Evolutionary conservation across 148 eudicot species (phyloP).

Genomic region (Persicaria tinctoria): DNA sequence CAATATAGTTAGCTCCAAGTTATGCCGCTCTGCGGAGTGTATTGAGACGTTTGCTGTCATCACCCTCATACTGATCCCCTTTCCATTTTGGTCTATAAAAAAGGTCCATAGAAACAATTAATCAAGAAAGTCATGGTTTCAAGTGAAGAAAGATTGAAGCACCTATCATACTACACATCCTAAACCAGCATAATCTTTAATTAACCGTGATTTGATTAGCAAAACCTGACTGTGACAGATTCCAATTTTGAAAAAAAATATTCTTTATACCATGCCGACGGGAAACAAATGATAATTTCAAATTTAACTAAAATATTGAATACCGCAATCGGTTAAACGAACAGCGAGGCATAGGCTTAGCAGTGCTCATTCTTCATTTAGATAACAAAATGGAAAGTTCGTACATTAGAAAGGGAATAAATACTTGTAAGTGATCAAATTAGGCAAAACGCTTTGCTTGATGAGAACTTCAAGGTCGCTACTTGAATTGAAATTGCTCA

Average conservation of each 20-base stretch:
- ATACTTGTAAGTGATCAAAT: constrained; percentile 76
- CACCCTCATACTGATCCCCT: constrained; percentile 51
- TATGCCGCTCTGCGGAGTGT: constrained; percentile 45
- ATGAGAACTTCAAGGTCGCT: constrained; percentile 38
- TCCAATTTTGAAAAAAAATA: too few species aligned
- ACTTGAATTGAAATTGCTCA: constrained; percentile 44
- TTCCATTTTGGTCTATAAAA: constrained; percentile 47
- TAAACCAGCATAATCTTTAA: not conserved
- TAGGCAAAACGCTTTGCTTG: constrained; percentile 57
- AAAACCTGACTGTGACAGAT: too few species aligned
- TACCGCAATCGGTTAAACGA: too few species aligned
- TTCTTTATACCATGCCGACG: not conserved
- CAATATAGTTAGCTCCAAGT: constrained; percentile 61
- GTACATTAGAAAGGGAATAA: not conserved
- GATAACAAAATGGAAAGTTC: not conserved
- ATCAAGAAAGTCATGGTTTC: too few species aligned
- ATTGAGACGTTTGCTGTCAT: constrained; percentile 36
- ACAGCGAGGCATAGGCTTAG: too few species aligned
- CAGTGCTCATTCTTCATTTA: too few species aligned
- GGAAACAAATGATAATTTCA: too few species aligned
- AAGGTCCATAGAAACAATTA: too few species aligned
- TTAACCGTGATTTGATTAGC: not conserved
- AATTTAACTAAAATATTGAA: too few species aligned
- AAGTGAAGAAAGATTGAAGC: too few species aligned
- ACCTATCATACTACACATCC: not conserved